Evolutionary conservation across 2,329 filamentous ascomycete genomes (phyloP).

Genomic region (Arthroderma uncinatum): DNA sequence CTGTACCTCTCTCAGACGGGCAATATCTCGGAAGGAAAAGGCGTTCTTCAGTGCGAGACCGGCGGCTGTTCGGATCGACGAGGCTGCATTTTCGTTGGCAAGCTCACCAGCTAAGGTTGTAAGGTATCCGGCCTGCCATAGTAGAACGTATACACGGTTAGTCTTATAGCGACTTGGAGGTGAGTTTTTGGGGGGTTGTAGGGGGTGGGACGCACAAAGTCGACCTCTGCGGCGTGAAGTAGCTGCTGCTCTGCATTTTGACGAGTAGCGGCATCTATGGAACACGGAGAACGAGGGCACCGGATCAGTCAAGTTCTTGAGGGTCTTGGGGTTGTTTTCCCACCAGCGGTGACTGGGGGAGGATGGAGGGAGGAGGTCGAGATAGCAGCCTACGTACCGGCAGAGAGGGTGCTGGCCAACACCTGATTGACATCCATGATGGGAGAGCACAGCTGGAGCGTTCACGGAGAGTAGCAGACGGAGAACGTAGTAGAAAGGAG

Average conservation of each 20-base stretch:
- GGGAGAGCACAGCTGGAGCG: neutral
- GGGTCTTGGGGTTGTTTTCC: too few relatives aligned
- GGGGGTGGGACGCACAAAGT: conserved; percentile 62
- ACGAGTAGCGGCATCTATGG: conserved; percentile 74
- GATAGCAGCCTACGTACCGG: conserved; percentile 52
- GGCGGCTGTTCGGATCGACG: conserved; percentile 81
- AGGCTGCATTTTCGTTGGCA: conserved; percentile 74
- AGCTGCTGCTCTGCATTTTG: conserved; percentile 91
- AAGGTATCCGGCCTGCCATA: conserved; percentile 71
- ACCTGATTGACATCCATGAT: conserved; percentile 97
- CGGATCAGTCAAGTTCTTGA: neutral
- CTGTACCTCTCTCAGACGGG: conserved; percentile 80
- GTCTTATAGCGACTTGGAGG: conserved; percentile 16
- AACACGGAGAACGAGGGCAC: conserved; percentile 1
- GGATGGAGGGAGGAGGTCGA: neutral
- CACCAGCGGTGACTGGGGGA: too few relatives aligned
- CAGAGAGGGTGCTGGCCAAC: conserved; percentile 89
- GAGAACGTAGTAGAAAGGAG: neutral
- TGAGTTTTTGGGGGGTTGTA: conserved; percentile 22
- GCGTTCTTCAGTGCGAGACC: conserved; percentile 97
- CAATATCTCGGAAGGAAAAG: conserved; percentile 84
- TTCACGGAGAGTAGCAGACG: neutral
- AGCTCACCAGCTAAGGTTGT: conserved; percentile 86
- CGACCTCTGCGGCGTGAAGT: conserved; percentile 77
- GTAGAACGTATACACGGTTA: neutral